These are phyloP conservation scores for Triticum aestivum DNA, from an alignment of 176 grass and related monocot species.

Conservation along the genomic window DNA sequence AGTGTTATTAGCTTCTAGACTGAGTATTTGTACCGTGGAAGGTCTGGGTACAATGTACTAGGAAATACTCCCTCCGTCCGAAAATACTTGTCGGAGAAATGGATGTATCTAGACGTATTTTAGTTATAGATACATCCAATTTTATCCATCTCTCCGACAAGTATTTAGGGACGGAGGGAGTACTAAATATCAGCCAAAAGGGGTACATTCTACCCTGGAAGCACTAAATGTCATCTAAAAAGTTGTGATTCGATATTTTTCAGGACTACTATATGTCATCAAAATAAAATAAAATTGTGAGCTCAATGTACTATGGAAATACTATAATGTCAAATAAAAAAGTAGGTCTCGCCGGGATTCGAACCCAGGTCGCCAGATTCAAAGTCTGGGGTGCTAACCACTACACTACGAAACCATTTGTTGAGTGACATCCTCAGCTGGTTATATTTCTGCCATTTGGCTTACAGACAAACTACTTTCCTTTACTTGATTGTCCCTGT, in stretches of 20 bases:
- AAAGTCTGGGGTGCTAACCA: conserved; percentile 99
- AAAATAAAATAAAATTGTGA: neutral
- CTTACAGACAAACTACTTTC: neutral
- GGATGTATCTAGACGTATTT: no score
- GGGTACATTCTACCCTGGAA: neutral
- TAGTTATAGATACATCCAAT: no score
- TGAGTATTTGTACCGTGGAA: neutral
- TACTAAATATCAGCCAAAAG: neutral
- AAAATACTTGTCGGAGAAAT: no score
- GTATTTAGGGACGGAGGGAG: no score
- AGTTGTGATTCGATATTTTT: neutral
- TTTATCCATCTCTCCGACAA: no score
- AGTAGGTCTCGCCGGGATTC: conserved; percentile 63
- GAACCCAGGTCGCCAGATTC: conserved; percentile 99
- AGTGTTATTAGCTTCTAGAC: neutral
- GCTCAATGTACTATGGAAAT: neutral
- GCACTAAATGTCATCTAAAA: neutral
- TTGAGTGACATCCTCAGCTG: neutral
- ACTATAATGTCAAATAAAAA: neutral
- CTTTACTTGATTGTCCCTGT: no score
- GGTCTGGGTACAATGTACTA: neutral
- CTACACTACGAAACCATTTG: conserved; percentile 57
- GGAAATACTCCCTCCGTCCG: neutral
- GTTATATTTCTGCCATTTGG: neutral
- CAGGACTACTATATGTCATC: neutral